phyloP scores from a whole-genome alignment of 257 asterid genomes.

The Knoxia roxburghii region DNA sequence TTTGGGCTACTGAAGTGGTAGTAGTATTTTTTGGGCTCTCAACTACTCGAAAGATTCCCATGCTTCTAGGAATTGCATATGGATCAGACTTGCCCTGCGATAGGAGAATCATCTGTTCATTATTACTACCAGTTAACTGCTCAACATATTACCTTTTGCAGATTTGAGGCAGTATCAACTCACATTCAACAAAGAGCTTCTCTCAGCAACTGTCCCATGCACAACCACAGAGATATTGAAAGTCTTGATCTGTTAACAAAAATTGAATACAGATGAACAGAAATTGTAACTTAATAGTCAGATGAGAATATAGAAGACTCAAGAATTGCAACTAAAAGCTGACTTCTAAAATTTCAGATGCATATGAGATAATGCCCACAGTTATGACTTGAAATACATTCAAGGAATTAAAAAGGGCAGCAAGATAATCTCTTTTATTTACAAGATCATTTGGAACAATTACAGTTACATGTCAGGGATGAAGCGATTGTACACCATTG shows the following conservation, averaged over 20 bases:
- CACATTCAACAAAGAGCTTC: slow-evolving; percentile 45
- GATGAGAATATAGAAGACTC: not conserved
- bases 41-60: slow-evolving; percentile 67
- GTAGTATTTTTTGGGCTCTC: slow-evolving; percentile 80
- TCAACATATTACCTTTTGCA: not conserved
- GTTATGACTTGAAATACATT: not conserved
- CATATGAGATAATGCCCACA: too few relatives aligned
- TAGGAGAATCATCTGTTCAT: slow-evolving; percentile 5
- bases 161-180: slow-evolving; percentile 22
- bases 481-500: too few relatives aligned
- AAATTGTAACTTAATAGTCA: not conserved
- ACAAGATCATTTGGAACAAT: not conserved
- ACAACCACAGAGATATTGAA: slow-evolving; percentile 89
- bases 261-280: not conserved
- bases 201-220: slow-evolving; percentile 74
- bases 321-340: not conserved
- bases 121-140: not conserved
- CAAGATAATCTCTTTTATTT: too few relatives aligned
- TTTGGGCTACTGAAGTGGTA: slow-evolving; percentile 67
- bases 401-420: not conserved
- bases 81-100: slow-evolving; percentile 72
- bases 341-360: not conserved
- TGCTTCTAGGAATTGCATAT: slow-evolving; percentile 60
- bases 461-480: too few relatives aligned
- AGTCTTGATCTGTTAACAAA: slow-evolving; percentile 40